Percentiles rank a stretch among this genome's conserved stretches.
phyloP scores from a whole-genome alignment of 257 asterid species.

The Pogostemon cablin region DNA sequence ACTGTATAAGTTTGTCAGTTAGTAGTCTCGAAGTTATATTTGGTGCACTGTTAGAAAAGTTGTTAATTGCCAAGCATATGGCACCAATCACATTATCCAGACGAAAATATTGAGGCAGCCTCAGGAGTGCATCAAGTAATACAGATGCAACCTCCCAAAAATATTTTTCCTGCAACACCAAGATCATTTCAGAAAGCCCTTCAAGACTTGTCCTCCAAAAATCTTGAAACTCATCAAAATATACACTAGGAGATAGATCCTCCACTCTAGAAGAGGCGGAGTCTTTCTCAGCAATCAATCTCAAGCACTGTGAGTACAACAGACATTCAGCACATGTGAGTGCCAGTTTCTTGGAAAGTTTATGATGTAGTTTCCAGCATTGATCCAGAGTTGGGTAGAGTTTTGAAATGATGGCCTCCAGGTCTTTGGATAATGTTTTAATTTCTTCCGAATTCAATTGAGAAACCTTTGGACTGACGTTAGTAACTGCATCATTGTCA shows the following conservation, averaged over 20 bases:
- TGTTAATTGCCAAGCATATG: constrained; percentile 63
- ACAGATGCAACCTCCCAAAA: constrained; percentile 90
- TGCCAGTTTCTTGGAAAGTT: constrained; percentile 62
- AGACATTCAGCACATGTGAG: constrained; percentile 79
- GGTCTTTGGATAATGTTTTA: constrained; percentile 44
- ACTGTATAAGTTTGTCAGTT: constrained; percentile 69
- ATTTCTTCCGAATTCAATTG: constrained; percentile 58
- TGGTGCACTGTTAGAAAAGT: constrained; percentile 71
- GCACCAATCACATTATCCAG: constrained; percentile 56
- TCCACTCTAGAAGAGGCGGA: constrained; percentile 40
- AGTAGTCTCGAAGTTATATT: constrained; percentile 75
- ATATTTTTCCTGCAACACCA: constrained; percentile 64
- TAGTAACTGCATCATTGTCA: constrained; percentile 38
- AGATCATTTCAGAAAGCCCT: constrained; percentile 61
- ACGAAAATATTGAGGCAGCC: constrained; percentile 55
- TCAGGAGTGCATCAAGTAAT: constrained; percentile 69
- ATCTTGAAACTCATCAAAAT: constrained; percentile 40
- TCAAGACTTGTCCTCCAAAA: constrained; percentile 64
- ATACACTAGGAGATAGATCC: constrained; percentile 38
- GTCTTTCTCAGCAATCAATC: constrained; percentile 43
- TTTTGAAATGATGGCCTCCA: constrained; percentile 60
- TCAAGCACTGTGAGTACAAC: constrained; percentile 63
- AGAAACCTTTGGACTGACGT: constrained; percentile 41
- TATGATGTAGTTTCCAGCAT: constrained; percentile 78
- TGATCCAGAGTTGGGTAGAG: constrained; percentile 68